A percentile compares a stretch with the other conserved stretches of the same genome.
phyloP scores from a whole-genome alignment of 208 protist genomes.

The Acanthamoeba sp. region DNA sequence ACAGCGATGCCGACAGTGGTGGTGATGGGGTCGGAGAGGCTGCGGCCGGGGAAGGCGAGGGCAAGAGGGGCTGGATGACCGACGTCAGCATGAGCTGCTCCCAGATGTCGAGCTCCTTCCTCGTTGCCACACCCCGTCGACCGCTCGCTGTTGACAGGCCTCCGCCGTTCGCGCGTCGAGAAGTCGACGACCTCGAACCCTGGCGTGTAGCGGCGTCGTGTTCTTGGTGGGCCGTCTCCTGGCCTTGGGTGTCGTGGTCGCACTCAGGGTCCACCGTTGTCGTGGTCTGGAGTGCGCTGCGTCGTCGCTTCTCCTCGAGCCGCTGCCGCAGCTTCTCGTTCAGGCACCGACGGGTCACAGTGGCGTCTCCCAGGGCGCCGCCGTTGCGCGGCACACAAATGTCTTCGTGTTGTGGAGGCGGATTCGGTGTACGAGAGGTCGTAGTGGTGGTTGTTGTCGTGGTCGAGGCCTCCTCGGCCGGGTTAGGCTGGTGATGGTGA shows the following conservation, averaged over 20 bases:
- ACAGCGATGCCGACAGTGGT: too few species aligned
- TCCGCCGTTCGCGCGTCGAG: not conserved
- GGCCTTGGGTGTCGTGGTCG: not conserved
- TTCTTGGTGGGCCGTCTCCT: not conserved
- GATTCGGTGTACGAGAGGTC: too few species aligned
- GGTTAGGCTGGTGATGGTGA: too few species aligned
- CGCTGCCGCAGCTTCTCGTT: not conserved
- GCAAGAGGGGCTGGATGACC: not conserved
- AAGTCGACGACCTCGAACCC: not conserved
- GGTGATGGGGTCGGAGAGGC: not conserved
- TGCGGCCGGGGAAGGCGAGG: not conserved
- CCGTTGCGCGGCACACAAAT: too few species aligned
- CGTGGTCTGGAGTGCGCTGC: not conserved
- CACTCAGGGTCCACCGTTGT: too few species aligned
- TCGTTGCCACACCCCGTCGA: not conserved
- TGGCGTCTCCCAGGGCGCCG: too few species aligned
- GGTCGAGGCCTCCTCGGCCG: too few species aligned
- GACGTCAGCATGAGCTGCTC: slow-evolving; percentile 2
- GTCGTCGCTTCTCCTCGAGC: not conserved
- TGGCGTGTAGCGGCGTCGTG: too few species aligned
- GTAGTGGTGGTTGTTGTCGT: too few species aligned
- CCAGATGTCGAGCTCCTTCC: slow-evolving; percentile 3
- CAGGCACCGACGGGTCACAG: not conserved
- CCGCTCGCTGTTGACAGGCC: not conserved
- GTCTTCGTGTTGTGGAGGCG: too few species aligned